Base-by-base conservation (phyloP, 1,284 basidiomycete species). In the Cryptococcus jaspeensis region DNA sequence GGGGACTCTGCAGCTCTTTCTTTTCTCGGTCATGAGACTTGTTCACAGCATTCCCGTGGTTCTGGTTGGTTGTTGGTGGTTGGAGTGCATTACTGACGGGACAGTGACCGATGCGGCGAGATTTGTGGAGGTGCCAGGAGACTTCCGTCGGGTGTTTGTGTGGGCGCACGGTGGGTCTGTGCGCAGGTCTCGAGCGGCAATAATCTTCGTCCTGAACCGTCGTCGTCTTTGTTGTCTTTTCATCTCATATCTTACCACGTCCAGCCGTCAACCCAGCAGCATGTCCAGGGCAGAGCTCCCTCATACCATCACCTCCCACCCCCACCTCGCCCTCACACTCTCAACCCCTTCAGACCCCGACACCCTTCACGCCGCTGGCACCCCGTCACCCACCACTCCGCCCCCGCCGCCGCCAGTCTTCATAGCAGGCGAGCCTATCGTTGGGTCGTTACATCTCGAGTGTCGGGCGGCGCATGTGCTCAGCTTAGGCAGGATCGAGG, bases 11-110 rank as follows among this genome's bases (percentile, higher is more conserved):
- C 16, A 46, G 44, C 44, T 7, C 25, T 20, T 46, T 25, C 15
- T 46, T 46, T 25, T 46, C 44, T 46, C n/a, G 44, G 44, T 46
- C 44, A 46, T 46, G 44, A 46, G 44, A 46, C 44, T n/a, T 43
- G 23, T 43, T 43, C 41, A 41, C 20, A n/a, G 16, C 40, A 41
- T 13, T 4, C 40, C 28, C 9, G 28, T 32, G 9, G 5, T 32
- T 32, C 28, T 32, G 5, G 28, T 5, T 32, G 9, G 5, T 32
- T n/a, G 18, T 43, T 20, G 18, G 18, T 20, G 41, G 41, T n/a
- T 11, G 41, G 15, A 11, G 41, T 43, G 41, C 41, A 43, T 43
- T 18, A 43, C 23, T 41, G 12, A 43, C 18, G 23, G 41, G 41
- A 41, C 23, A 43, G 11, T n/a, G 23, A 20, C n/a, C 41, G 41